Conservation (phyloP, 768 basidiomycete genomes). For the Naganishia vishniacii region DNA sequence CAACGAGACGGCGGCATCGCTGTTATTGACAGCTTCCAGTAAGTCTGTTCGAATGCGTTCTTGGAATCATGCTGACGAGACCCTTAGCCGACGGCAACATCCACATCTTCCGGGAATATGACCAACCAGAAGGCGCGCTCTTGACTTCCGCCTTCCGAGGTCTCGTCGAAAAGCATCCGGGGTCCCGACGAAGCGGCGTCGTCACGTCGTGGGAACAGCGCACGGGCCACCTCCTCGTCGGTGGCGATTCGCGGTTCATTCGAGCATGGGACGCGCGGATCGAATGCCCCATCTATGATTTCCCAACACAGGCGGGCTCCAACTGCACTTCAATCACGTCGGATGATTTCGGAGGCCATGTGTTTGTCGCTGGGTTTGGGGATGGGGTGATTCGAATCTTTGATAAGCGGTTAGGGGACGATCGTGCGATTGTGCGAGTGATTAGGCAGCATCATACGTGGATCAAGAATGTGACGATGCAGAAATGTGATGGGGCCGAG, state of each 20-base stretch:
- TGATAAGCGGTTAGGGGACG: constrained; percentile 78
- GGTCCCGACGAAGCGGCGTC: constrained; percentile 71
- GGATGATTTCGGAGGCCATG: constrained; percentile 63
- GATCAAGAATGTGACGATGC: constrained; percentile 85
- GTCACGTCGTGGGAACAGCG: constrained; percentile 91
- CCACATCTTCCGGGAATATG: constrained; percentile 87
- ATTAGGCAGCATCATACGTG: constrained; percentile 75
- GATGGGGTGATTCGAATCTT: constrained; percentile 85
- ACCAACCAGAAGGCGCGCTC: constrained; percentile 67
- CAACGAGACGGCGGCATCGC: constrained; percentile 89
- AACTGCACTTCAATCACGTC: constrained; percentile 79
- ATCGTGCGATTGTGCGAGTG: constrained; percentile 72
- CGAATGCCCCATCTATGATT: constrained; percentile 65
- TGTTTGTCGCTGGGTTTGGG: constrained; percentile 84
- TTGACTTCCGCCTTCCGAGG: constrained; percentile 93
- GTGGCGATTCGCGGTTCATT: constrained; percentile 82
- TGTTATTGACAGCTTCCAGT: constrained; percentile 75
- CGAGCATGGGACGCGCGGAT: constrained; percentile 93
- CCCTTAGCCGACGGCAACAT: constrained; percentile 78
- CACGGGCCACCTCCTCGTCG: constrained; percentile 75
- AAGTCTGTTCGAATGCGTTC: constrained; percentile 51
- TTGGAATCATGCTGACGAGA: neutral
- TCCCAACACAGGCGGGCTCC: constrained; percentile 82
- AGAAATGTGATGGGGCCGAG: constrained; percentile 63
- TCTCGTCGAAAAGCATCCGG: constrained; percentile 67